Conservation (phyloP, 345 rosid species). For the Lagerstroemia speciosa region DNA sequence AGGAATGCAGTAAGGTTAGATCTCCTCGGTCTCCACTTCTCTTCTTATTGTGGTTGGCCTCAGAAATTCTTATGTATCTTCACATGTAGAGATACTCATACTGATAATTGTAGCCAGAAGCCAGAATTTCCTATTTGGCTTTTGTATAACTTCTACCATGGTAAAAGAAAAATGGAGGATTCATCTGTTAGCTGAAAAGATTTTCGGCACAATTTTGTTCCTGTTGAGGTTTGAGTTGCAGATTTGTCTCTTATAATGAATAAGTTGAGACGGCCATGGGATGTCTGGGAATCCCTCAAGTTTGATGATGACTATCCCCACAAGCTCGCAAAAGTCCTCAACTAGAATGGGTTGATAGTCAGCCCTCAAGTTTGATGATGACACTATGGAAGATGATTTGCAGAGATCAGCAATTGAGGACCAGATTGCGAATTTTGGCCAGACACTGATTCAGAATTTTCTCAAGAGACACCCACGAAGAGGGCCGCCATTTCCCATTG, state of each 20-base stretch:
- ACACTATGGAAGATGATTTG: conserved; percentile 82
- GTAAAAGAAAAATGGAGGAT: too few relatives aligned
- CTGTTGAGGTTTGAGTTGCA: too few relatives aligned
- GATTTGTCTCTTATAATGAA: not conserved
- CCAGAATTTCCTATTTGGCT: not conserved
- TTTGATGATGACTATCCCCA: too few relatives aligned
- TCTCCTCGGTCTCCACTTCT: not conserved
- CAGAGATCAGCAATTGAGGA: conserved; percentile 96
- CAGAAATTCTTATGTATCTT: not conserved
- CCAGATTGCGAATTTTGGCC: conserved; percentile 98
- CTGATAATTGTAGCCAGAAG: not conserved
- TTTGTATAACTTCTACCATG: too few relatives aligned
- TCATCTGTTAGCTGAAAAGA: too few relatives aligned
- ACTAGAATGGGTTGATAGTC: too few relatives aligned
- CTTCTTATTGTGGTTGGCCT: not conserved
- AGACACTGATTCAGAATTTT: conserved; percentile 89
- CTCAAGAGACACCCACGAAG: conserved; percentile 94
- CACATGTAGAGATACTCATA: not conserved
- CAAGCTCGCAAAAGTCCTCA: not conserved
- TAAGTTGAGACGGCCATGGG: not conserved
- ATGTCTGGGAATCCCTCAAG: not conserved
- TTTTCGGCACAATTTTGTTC: not conserved
- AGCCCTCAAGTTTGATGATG: conserved; percentile 67
- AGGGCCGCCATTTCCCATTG: conserved; percentile 95
- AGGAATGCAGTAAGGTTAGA: conserved; percentile 3